Evolutionary conservation across 2,329 filamentous ascomycete genomes (phyloP).

Genomic region (Boeremia exigua): DNA sequence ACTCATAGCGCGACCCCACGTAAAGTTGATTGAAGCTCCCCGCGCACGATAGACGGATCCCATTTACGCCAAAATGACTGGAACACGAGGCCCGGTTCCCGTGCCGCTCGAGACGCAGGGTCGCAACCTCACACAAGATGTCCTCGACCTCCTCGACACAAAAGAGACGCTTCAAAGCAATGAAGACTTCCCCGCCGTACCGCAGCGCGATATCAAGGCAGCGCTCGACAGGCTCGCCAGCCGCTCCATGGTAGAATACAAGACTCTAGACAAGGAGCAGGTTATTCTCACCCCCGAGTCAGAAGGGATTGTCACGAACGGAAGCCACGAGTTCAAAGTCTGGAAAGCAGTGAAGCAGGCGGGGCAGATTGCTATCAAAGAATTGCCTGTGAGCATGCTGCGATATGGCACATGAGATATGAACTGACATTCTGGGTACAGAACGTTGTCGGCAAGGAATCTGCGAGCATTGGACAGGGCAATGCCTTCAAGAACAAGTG

Average conservation of each 20-base stretch:
- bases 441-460: constrained; percentile 73
- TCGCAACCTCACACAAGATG: constrained; percentile 72
- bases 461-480: constrained; percentile 84
- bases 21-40: constrained; percentile 19
- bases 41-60: constrained; percentile 13
- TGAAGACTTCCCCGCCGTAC: constrained; percentile 55
- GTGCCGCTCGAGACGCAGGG: constrained; percentile 49
- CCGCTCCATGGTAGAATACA: constrained; percentile 85
- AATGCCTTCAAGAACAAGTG: constrained; percentile 84
- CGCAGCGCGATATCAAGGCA: constrained; percentile 71
- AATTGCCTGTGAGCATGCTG: constrained; percentile 48
- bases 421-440: constrained; percentile 32
- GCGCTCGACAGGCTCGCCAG: constrained; percentile 85
- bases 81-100: constrained; percentile 56
- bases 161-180: constrained; percentile 60
- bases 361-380: constrained; percentile 55
- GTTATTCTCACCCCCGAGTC: constrained; percentile 79
- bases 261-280: constrained; percentile 81
- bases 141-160: constrained; percentile 71
- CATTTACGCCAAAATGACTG: constrained; percentile 48
- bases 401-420: neutral
- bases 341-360: constrained; percentile 56
- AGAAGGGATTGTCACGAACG: constrained; percentile 69
- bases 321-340: constrained; percentile 59
- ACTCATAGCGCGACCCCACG: constrained; percentile 36